Conservation (phyloP, 2,329 filamentous ascomycete species). For the Venturia pyrina region DNA sequence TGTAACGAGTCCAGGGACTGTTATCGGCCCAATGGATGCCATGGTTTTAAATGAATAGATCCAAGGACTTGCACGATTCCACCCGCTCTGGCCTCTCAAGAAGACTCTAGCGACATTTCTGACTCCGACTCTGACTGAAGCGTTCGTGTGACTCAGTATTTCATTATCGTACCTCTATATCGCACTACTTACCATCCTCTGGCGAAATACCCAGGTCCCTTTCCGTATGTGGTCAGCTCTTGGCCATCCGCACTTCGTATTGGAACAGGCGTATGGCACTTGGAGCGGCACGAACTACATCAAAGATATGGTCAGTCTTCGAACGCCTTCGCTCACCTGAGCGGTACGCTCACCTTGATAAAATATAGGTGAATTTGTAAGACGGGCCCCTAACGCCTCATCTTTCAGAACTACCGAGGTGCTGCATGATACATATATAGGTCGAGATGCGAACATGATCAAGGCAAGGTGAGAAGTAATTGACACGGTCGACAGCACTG, state of each 20-base stretch:
- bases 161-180: constrained; percentile 18
- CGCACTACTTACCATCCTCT: constrained; percentile 22
- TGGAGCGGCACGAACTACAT: background rate
- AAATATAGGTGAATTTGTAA: constrained; percentile 30
- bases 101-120: too few relatives aligned
- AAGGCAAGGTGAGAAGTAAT: background rate
- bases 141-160: background rate
- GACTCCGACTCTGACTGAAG: background rate
- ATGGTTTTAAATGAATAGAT: too few relatives aligned
- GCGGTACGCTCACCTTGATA: background rate
- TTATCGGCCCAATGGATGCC: too few relatives aligned
- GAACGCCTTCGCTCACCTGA: background rate
- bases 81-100: too few relatives aligned
- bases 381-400: constrained; percentile 38
- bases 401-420: constrained; percentile 25
- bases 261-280: background rate
- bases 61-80: too few relatives aligned
- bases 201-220: constrained; percentile 11
- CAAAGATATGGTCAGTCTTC: constrained; percentile 25
- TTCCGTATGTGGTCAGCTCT: background rate
- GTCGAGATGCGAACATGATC: background rate
- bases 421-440: background rate
- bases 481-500: too few relatives aligned
- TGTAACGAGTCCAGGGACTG: too few relatives aligned
- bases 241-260: background rate